Conservation (phyloP, 2,329 filamentous ascomycete genomes). For the Pseudogymnoascus sp. region DNA sequence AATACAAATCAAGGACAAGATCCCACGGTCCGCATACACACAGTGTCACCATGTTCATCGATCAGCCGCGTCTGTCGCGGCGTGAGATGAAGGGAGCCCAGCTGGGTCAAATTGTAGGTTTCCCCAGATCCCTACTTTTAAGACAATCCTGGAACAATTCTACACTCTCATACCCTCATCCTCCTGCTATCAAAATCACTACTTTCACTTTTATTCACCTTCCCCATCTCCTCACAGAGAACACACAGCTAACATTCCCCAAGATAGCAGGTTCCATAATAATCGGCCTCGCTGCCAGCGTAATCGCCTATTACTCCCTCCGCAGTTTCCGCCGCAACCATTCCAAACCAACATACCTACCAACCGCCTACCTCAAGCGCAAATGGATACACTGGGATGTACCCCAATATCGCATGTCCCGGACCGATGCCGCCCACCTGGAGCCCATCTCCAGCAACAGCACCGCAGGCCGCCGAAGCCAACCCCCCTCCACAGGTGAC, state of each 20-base stretch:
- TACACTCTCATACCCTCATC: not conserved
- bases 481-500: slow-evolving; percentile 9
- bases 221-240: not conserved
- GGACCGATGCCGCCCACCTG: slow-evolving; percentile 15
- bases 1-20: not conserved
- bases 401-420: slow-evolving; percentile 22
- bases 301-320: not conserved
- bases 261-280: not conserved
- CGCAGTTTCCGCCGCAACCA: slow-evolving; percentile 37
- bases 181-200: not conserved
- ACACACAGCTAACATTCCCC: not conserved
- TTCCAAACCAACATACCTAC: slow-evolving; percentile 42
- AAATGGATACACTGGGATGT: slow-evolving; percentile 33
- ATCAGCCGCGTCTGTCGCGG: not conserved
- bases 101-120: not conserved
- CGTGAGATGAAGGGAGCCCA: not conserved
- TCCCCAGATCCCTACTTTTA: slow-evolving; percentile 6
- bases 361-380: slow-evolving; percentile 41
- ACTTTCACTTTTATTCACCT: not conserved
- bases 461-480: not conserved
- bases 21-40: not conserved
- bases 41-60: not conserved
- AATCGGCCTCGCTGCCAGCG: not conserved
- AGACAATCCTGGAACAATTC: not conserved
- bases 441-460: slow-evolving; percentile 17